These are phyloP conservation scores for Dactylellina haptotyla DNA, from an alignment of 2,329 filamentous ascomycete genomes.

Conservation along the genomic window DNA sequence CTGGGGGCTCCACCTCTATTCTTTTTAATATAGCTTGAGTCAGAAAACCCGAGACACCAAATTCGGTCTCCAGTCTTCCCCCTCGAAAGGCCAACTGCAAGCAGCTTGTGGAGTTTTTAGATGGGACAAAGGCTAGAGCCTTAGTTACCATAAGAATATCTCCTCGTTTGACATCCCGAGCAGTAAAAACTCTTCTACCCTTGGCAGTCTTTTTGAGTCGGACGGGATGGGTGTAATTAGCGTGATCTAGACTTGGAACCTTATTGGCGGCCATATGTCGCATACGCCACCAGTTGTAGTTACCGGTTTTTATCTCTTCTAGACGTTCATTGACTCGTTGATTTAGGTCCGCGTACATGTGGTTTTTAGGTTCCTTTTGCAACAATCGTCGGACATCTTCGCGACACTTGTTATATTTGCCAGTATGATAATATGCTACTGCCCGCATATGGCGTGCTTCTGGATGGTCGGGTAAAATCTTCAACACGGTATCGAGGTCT, in stretches of 20 bases:
- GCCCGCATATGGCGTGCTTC: constrained; percentile 19
- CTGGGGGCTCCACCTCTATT: constrained; percentile 23
- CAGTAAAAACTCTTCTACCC: constrained; percentile 42
- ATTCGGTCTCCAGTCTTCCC: constrained; percentile 32
- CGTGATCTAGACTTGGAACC: constrained; percentile 11
- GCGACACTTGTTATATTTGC: constrained; percentile 24
- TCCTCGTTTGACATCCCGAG: constrained; percentile 45
- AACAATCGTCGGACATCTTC: constrained; percentile 11
- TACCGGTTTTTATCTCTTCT: constrained; percentile 31
- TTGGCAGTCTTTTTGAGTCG: constrained; percentile 48
- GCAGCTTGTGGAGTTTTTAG: constrained; percentile 8
- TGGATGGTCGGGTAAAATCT: not conserved
- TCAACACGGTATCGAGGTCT: constrained; percentile 23
- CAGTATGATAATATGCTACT: constrained; percentile 21
- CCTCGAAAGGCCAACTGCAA: constrained; percentile 1
- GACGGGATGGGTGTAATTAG: constrained; percentile 33
- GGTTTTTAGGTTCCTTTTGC: not conserved
- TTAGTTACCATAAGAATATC: constrained; percentile 43
- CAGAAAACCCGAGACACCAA: constrained; percentile 19
- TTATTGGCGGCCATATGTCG: not conserved
- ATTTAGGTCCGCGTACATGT: not conserved
- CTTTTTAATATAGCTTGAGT: constrained; percentile 16
- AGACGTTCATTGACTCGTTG: constrained; percentile 17
- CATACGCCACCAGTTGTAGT: constrained; percentile 43
- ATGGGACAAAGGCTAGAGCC: constrained; percentile 23